Evolutionary conservation across 352 stramenopile species (phyloP), one percentile per base, ranked within the genome.

Genomic region (Phytophthora pseudosyringae): DNA sequence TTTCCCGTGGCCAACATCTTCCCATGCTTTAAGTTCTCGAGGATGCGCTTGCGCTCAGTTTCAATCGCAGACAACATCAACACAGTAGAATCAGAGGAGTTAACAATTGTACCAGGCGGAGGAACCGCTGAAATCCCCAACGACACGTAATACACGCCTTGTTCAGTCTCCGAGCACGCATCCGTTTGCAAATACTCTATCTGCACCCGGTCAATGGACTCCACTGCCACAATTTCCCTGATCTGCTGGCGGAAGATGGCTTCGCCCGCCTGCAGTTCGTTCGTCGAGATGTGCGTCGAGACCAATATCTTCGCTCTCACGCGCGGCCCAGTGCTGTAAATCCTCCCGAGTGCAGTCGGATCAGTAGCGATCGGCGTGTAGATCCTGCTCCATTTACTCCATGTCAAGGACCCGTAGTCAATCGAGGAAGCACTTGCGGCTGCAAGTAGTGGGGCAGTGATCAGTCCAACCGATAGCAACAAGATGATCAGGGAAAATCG

Each of bases 101-200:
- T 35, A 3, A 25, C 44, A 6, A 36, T 58, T n/a, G 29, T 66
- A 29, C 32, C 36, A n/a, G 45, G 67, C 8, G 51, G 47, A 16
- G 50, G 52, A 36, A 74, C 45, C 35, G 66, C 66, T 5, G 66
- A 74, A 49, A 71, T 64, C 3, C 49, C 43, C 43, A 75, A 15
- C 26, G 51, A 46, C 21, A 64, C 55, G 11, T 65, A 62, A 36
- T 64, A 71, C 7, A 12, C 25, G 18, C 43, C 55, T 33, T 53
- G 26, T 16, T 58, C 44, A 1, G 29, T 59, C 39, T 71, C 55
- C 6, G 28, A 35, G 7, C 4, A 26, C 11, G 38, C 62, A 5
- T 59, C 36, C 3, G 67, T 68, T 41, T 75, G 61, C 3, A 75
- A 15, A 46, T 58, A 75, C 56, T 75, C 61, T 3, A 75, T 29